These are phyloP conservation scores for Tetrahymena malaccensis DNA, from an alignment of 73 alveolate species.

Conservation along the genomic window DNA sequence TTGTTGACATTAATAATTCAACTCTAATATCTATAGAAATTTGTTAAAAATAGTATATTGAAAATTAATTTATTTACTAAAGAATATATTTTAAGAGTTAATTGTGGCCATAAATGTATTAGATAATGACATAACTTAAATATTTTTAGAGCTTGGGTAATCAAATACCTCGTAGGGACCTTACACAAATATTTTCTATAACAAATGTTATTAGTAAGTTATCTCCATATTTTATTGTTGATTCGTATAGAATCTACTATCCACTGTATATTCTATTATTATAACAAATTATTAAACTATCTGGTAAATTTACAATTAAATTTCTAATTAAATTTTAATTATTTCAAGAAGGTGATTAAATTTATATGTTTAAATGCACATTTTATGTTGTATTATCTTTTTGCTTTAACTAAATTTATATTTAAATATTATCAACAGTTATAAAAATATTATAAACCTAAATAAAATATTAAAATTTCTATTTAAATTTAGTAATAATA, in stretches of 20 bases:
- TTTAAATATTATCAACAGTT: too few species aligned
- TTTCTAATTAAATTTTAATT: too few species aligned
- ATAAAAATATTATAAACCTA: too few species aligned
- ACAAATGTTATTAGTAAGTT: too few species aligned
- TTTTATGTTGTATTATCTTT: too few species aligned
- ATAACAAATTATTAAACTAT: not conserved
- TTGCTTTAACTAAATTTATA: too few species aligned
- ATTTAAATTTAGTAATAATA: too few species aligned
- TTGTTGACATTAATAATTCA: not conserved
- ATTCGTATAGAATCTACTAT: not conserved
- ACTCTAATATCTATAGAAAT: not conserved
- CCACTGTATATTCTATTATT: not conserved
- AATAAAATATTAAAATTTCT: too few species aligned
- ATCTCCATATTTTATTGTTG: not conserved
- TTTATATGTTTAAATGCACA: too few species aligned
- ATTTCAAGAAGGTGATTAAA: too few species aligned
- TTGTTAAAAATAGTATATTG: not conserved
- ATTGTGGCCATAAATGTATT: not conserved
- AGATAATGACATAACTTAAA: not conserved
- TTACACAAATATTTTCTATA: not conserved
- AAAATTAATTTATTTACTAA: not conserved
- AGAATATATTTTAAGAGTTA: not conserved
- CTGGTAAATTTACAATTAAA: too few species aligned
- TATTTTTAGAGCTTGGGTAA: not conserved
- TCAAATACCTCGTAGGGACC: not conserved